Evolutionary conservation across 345 rosid species (phyloP).

Genomic region (Rhodomyrtus tomentosa): DNA sequence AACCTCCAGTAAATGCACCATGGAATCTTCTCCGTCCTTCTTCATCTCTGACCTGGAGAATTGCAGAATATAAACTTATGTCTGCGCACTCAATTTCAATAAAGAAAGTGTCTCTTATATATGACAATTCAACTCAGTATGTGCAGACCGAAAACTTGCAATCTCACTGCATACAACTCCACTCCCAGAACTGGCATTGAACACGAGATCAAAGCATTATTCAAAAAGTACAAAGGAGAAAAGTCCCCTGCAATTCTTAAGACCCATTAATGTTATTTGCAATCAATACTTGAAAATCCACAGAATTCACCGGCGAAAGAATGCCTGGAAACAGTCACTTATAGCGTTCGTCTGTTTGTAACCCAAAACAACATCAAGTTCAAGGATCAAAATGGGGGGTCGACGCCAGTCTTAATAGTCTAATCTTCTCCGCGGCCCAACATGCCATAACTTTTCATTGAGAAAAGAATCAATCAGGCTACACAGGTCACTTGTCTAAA

Average conservation of each 20-base stretch:
- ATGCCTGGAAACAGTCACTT: background rate
- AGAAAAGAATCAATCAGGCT: background rate
- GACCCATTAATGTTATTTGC: background rate
- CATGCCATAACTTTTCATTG: background rate
- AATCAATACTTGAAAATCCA: background rate
- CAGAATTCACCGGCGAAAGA: background rate
- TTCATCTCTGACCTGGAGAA: slow-evolving; percentile 79
- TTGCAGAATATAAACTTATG: background rate
- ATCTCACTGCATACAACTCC: background rate
- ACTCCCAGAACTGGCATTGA: background rate
- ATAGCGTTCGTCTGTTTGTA: background rate
- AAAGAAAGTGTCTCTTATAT: background rate
- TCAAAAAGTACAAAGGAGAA: background rate
- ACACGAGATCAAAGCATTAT: background rate
- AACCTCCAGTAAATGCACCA: slow-evolving; percentile 98
- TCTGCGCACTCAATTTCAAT: background rate
- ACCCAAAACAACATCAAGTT: background rate
- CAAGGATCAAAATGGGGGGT: background rate
- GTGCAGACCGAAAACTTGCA: background rate
- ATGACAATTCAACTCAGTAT: background rate
- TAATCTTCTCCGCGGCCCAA: background rate
- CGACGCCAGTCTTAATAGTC: background rate
- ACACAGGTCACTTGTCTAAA: background rate
- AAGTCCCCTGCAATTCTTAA: background rate
- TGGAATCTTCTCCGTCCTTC: slow-evolving; percentile 96